Conservation (phyloP, 192 early-diverging fungal genomes). For the Gamsiella multidivaricata region DNA sequence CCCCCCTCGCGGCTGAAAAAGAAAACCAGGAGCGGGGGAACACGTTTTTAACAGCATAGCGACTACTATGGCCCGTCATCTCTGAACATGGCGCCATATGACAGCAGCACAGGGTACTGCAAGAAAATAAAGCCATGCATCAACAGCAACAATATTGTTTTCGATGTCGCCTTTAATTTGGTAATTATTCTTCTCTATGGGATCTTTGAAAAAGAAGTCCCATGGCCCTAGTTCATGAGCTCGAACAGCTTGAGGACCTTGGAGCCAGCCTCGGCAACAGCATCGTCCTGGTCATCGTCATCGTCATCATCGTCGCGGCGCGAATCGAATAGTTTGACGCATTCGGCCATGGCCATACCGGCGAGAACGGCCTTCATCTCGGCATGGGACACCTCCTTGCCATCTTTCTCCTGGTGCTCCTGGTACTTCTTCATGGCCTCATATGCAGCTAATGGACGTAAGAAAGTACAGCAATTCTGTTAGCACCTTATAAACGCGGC, state of each 20-base stretch:
- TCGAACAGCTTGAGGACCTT: conserved; percentile 50
- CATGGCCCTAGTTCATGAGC: conserved; percentile 31
- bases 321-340: conserved; percentile 44
- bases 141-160: not conserved
- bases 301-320: conserved; percentile 47
- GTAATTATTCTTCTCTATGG: no score
- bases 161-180: no score
- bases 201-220: no score
- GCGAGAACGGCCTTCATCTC: conserved; percentile 53
- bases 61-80: no score
- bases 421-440: conserved; percentile 52
- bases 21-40: not conserved
- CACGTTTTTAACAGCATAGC: no score
- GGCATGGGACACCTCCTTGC: conserved; percentile 39
- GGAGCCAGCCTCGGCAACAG: conserved; percentile 50
- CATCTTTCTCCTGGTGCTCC: conserved; percentile 37
- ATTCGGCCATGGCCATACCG: conserved; percentile 58
- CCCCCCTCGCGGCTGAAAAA: conserved; percentile 23
- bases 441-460: conserved; percentile 31
- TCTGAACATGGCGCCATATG: not conserved
- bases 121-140: not conserved
- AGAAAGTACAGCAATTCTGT: not conserved
- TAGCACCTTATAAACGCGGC: not conserved
- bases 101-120: not conserved
- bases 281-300: conserved; percentile 42